These are phyloP conservation scores for Stropharia rugosoannulata DNA, from an alignment of 768 basidiomycete species.

Conservation along the genomic window DNA sequence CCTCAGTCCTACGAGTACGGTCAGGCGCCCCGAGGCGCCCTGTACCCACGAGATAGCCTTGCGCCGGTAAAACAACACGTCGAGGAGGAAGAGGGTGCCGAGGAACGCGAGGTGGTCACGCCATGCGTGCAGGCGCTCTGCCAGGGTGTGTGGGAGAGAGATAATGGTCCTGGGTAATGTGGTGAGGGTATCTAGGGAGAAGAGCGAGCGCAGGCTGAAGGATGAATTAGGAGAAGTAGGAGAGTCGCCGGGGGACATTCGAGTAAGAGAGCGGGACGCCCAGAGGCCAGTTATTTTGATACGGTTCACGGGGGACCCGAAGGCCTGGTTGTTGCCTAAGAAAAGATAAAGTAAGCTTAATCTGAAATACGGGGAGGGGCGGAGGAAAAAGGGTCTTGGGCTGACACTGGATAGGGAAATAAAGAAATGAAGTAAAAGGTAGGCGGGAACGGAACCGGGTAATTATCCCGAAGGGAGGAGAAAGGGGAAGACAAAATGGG, in stretches of 20 bases:
- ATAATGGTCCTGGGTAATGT: too few relatives aligned
- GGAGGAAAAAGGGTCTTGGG: not conserved
- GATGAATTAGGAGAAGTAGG: conserved; percentile 52
- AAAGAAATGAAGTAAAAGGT: too few relatives aligned
- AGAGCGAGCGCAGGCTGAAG: conserved; percentile 29
- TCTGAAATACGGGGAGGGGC: conserved; percentile 20
- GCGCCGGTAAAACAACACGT: conserved; percentile 68
- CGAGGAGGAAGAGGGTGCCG: conserved; percentile 62
- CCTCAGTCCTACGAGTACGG: conserved; percentile 37
- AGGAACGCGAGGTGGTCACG: conserved; percentile 64
- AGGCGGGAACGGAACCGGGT: too few relatives aligned
- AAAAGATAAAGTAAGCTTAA: conserved; percentile 4
- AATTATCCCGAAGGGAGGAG: too few relatives aligned
- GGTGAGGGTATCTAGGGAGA: conserved; percentile 31
- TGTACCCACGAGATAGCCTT: conserved; percentile 52
- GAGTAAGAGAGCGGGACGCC: conserved; percentile 68
- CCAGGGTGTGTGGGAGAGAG: too few relatives aligned
- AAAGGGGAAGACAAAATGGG: too few relatives aligned
- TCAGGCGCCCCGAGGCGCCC: conserved; percentile 30
- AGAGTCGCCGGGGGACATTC: conserved; percentile 36
- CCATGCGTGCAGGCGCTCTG: conserved; percentile 45
- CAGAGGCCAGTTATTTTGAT: conserved; percentile 87
- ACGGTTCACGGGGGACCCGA: conserved; percentile 86
- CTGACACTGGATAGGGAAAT: too few relatives aligned
- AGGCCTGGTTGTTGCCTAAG: conserved; percentile 74